phyloP scores from a whole-genome alignment of 306 rosid genomes.

The Astragalus membranaceus region DNA sequence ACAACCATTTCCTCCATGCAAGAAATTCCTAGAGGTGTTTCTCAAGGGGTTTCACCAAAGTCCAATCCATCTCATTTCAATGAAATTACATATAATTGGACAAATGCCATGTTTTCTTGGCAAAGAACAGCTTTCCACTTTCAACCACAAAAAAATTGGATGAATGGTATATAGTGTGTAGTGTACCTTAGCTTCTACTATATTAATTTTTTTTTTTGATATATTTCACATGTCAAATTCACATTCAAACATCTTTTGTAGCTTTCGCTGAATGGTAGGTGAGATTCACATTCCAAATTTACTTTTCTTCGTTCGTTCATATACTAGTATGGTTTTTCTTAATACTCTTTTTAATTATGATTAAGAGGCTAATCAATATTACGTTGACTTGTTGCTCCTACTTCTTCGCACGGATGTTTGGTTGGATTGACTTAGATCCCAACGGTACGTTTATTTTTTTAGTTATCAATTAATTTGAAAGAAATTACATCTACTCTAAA shows the following conservation, averaged over 20 bases:
- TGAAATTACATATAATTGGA: constrained; percentile 49
- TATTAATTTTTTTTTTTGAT: background rate
- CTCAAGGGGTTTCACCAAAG: constrained; percentile 65
- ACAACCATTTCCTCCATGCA: background rate
- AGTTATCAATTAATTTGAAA: background rate
- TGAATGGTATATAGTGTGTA: constrained; percentile 53
- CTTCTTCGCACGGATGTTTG: background rate
- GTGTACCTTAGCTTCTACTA: background rate
- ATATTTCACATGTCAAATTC: background rate
- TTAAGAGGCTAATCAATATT: constrained; percentile 15
- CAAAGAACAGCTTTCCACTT: constrained; percentile 82
- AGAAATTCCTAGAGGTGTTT: constrained; percentile 43
- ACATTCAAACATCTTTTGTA: background rate
- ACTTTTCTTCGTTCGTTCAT: background rate
- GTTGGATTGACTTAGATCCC: constrained; percentile 51
- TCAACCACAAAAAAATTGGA: constrained; percentile 74
- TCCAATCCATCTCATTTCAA: constrained; percentile 36
- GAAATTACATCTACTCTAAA: too few species aligned
- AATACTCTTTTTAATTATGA: background rate
- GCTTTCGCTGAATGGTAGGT: constrained; percentile 17
- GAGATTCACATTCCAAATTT: constrained; percentile 6
- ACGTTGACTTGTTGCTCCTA: background rate
- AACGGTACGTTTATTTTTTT: constrained; percentile 41
- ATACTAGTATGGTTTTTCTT: background rate
- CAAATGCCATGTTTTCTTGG: constrained; percentile 82